Percentiles rank a stretch among this genome's conserved stretches.
Conservation (phyloP, 176 grass and related monocot species). For the Tuctoria greenei region DNA sequence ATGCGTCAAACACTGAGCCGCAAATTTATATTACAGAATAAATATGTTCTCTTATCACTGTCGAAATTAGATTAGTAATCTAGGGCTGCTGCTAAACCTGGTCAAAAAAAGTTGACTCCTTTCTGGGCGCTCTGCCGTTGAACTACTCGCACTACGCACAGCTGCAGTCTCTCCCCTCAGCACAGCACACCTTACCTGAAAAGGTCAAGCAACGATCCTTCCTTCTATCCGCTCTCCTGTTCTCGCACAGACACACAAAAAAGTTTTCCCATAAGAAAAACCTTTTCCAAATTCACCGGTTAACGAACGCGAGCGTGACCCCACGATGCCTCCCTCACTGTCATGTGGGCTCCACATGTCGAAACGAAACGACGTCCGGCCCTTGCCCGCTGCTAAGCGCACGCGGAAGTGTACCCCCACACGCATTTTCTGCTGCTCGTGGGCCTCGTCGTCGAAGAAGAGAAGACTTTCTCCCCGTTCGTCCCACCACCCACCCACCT, state of each 20-base stretch:
- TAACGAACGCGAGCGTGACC: background rate
- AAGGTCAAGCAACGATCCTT: background rate
- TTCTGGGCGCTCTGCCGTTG: background rate
- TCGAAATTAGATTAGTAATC: too few species aligned
- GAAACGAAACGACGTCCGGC: fast-evolving
- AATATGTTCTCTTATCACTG: too few species aligned
- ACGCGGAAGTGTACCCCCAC: conserved; percentile 26
- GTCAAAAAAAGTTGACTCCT: background rate
- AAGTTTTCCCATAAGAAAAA: background rate
- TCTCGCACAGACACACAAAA: too few species aligned
- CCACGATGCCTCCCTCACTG: background rate
- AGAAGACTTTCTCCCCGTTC: background rate
- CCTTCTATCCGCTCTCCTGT: background rate
- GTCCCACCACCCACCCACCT: background rate
- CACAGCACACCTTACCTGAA: background rate
- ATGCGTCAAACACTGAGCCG: background rate
- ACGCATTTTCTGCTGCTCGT: background rate
- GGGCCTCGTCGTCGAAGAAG: background rate
- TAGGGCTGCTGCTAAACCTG: background rate
- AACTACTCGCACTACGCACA: background rate
- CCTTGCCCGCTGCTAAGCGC: conserved; percentile 34
- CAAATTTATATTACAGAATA: too few species aligned
- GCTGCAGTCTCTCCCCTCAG: background rate
- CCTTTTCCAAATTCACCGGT: background rate
- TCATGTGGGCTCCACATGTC: background rate